Evolutionary conservation across 2,329 filamentous ascomycete genomes (phyloP), one percentile per base, ranked within the genome.

Genomic region (Pseudogymnoascus sp.): DNA sequence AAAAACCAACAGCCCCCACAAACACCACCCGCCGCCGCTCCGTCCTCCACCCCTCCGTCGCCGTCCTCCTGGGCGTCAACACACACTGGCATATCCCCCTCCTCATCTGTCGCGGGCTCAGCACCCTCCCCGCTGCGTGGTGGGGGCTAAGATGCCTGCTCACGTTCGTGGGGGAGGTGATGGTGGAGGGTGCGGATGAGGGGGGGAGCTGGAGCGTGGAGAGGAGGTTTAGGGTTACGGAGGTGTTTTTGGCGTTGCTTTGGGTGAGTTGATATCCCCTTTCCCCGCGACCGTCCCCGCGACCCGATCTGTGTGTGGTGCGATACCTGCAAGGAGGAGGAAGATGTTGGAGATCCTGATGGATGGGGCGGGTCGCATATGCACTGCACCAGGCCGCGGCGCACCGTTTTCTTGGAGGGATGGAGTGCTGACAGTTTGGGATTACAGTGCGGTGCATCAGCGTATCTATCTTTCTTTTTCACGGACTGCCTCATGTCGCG

Each of bases 401-500:
- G 38, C 17, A 40, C 17, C n/a, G 38, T 40, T 40, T 40, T n/a
- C 10, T 4, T 7, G 38, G 19, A 10, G 15, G 7, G 37, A 7
- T 15, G 33, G 50, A 50, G 37, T n/a, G 33, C 37, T 7, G 29
- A 62, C n/a, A 33, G 38, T 53, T 35, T 61, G 60, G n/a, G 35
- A 40, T 60, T 33, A 21, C 70, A 91, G 89, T 91, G 88, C 77
- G 86, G 84, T 71, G 87, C 88, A 64, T 90, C 88, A 19, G 89
- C 87, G 62, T 91, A 91, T 74, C 82, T 92, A 65, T 89, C 88
- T 60, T 93, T 91, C 75, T 90, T 91, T 78, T 93, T 93, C 73
- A 90, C 88, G 64, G 89, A 93, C 76, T 91, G 89, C 75, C 83
- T 93, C 70, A 92, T 93, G 89, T 91, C 88, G 66, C 81, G 90